A percentile compares a stretch with the other conserved stretches of the same genome.
Conservation (phyloP, 306 rosid genomes). For the Gynostemma pentaphyllum region DNA sequence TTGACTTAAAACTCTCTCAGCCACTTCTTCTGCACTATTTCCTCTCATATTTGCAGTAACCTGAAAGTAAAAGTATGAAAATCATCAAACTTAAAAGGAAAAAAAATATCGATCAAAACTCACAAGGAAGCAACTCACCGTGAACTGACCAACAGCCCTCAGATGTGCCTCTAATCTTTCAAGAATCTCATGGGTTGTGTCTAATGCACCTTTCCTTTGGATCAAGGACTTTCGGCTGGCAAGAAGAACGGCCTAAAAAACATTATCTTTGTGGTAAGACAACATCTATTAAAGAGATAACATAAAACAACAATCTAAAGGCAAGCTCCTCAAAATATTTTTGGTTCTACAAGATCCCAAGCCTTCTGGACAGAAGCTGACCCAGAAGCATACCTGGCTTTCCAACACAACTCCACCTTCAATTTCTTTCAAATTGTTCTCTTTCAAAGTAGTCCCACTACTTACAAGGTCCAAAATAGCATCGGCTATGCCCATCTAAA, state of each 20-base stretch:
- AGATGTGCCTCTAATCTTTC: constrained; percentile 92
- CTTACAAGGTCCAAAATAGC: constrained; percentile 97
- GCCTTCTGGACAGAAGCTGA: constrained; percentile 8
- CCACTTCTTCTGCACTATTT: constrained; percentile 78
- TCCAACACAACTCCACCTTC: constrained; percentile 72
- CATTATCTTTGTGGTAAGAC: constrained; percentile 18
- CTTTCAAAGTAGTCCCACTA: constrained; percentile 79
- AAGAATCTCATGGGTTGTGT: constrained; percentile 82
- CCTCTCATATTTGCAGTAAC: constrained; percentile 95
- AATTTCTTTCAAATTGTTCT: constrained; percentile 86
- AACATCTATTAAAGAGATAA: constrained; percentile 12
- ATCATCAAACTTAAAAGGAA: constrained; percentile 5
- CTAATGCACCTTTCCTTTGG: constrained; percentile 63
- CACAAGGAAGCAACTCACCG: constrained; percentile 31
- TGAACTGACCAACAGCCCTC: constrained; percentile 71
- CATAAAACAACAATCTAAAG: background rate
- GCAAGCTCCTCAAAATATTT: background rate
- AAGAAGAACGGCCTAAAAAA: constrained; percentile 74
- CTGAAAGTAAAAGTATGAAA: constrained; percentile 25
- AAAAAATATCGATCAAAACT: background rate
- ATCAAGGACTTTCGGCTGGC: constrained; percentile 76
- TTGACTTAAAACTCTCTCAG: constrained; percentile 80
- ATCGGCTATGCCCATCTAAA: constrained; percentile 92
- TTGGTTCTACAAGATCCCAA: background rate
- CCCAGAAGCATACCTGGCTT: constrained; percentile 57